A percentile compares a stretch with the other conserved stretches of the same genome.
Conservation (phyloP, 257 asterid species). For the Fraxinus quadrangulata region DNA sequence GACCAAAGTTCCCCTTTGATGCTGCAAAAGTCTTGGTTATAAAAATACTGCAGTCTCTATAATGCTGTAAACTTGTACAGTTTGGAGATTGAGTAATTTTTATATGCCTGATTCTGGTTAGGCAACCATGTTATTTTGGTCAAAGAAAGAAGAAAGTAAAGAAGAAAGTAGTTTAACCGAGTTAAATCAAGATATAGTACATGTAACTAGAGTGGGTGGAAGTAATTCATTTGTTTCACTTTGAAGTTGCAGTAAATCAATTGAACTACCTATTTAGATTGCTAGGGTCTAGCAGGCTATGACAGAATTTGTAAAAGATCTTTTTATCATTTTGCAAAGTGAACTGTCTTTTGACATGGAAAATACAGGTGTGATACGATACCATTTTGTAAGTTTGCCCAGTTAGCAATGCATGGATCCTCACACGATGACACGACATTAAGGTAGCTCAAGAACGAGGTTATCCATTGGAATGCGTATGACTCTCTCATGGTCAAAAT, state of each 20-base stretch:
- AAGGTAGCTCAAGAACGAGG: background rate
- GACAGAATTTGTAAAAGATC: background rate
- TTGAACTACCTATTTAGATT: background rate
- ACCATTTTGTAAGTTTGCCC: background rate
- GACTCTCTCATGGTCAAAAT: background rate
- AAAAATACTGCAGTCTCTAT: background rate
- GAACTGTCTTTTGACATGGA: background rate
- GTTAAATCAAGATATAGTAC: background rate
- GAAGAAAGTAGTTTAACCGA: background rate
- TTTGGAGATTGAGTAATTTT: background rate
- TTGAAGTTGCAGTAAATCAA: background rate
- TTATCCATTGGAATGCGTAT: background rate
- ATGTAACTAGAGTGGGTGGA: background rate
- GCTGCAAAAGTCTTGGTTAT: background rate
- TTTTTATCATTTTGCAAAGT: background rate
- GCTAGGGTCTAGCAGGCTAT: background rate
- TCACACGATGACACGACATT: background rate
- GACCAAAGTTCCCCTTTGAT: background rate
- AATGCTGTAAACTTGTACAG: background rate
- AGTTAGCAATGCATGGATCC: background rate
- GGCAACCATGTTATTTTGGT: background rate
- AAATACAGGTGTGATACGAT: background rate
- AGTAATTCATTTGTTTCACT: background rate
- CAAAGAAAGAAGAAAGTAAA: background rate
- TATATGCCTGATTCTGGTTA: background rate